A percentile compares a stretch with the other conserved stretches of the same genome.
Conservation (phyloP, 2,329 filamentous ascomycete species). For the Volutella citrinella region DNA sequence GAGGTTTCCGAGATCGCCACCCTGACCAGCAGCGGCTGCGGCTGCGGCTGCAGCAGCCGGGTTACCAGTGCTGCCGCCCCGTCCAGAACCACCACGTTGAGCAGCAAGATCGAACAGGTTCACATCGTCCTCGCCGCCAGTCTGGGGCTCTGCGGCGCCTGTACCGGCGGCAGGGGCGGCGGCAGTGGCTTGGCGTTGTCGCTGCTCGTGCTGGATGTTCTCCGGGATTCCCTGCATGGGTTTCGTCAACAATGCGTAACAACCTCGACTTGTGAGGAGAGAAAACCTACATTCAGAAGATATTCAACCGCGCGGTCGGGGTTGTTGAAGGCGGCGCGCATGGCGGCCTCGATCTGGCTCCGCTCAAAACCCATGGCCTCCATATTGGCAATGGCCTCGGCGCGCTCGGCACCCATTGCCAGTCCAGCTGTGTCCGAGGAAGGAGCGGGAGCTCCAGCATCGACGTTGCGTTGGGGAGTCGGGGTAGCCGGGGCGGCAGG, state of each 20-base stretch:
- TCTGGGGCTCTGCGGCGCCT: constrained; percentile 37
- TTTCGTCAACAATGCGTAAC: constrained; percentile 15
- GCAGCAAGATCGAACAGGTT: constrained; percentile 94
- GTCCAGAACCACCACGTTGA: constrained; percentile 58
- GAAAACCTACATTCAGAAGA: constrained; percentile 69
- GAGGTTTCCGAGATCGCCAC: constrained; percentile 68
- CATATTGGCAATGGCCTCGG: constrained; percentile 85
- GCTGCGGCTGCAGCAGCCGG: constrained; percentile 43
- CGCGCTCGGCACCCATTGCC: constrained; percentile 78
- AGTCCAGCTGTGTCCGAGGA: constrained; percentile 67
- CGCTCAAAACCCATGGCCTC: constrained; percentile 95
- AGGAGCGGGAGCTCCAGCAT: constrained; percentile 39
- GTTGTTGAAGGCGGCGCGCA: constrained; percentile 96
- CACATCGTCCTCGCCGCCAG: constrained; percentile 62
- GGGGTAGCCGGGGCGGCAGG: constrained; percentile 51
- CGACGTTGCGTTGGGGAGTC: constrained; percentile 47
- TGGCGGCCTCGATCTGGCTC: constrained; percentile 83
- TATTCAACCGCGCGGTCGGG: constrained; percentile 97
- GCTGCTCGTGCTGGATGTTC: constrained; percentile 70
- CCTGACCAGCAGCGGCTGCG: constrained; percentile 49
- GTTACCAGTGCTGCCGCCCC: constrained; percentile 43
- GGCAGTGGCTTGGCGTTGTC: constrained; percentile 42
- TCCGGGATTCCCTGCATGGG: constrained; percentile 79
- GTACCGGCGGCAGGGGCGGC: constrained; percentile 36
- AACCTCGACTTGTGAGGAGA: constrained; percentile 1